Conservation (phyloP, 768 basidiomycete genomes). For the Tricholoma sp. region DNA sequence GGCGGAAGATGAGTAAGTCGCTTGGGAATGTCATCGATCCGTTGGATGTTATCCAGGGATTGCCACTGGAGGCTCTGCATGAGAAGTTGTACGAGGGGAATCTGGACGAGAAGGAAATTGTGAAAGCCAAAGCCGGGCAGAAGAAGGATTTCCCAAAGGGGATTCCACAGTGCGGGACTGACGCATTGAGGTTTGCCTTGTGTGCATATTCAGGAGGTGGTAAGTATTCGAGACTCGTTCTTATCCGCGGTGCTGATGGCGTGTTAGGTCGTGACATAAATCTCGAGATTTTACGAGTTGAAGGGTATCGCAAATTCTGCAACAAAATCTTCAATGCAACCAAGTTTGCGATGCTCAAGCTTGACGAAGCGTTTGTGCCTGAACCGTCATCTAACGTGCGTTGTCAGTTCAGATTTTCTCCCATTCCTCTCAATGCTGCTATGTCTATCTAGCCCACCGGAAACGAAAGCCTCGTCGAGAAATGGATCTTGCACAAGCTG, state of each 20-base stretch:
- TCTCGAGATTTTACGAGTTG: conserved; percentile 90
- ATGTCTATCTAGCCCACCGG: conserved; percentile 63
- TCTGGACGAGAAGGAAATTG: conserved; percentile 87
- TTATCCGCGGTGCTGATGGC: neutral
- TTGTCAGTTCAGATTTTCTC: neutral
- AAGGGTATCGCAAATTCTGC: conserved; percentile 99
- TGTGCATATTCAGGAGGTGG: conserved; percentile 93
- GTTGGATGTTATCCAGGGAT: conserved; percentile 87
- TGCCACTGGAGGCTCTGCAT: conserved; percentile 74
- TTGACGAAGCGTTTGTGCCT: conserved; percentile 81
- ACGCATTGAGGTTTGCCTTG: conserved; percentile 91
- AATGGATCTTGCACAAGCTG: conserved; percentile 94
- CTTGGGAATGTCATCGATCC: conserved; percentile 98
- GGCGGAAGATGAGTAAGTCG: conserved; percentile 98
- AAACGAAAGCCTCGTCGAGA: conserved; percentile 86
- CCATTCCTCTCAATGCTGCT: conserved; percentile 8
- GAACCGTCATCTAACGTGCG: conserved; percentile 61
- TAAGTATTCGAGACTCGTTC: conserved; percentile 19
- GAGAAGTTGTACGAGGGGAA: conserved; percentile 87
- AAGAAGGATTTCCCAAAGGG: conserved; percentile 99
- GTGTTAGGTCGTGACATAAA: conserved; percentile 91
- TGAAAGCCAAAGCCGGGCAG: conserved; percentile 89
- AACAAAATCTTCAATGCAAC: conserved; percentile 99
- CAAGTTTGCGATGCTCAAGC: conserved; percentile 98
- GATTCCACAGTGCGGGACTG: conserved; percentile 97